Conservation (phyloP, 108 stramenopile species). For the Skeletonema potamos region DNA sequence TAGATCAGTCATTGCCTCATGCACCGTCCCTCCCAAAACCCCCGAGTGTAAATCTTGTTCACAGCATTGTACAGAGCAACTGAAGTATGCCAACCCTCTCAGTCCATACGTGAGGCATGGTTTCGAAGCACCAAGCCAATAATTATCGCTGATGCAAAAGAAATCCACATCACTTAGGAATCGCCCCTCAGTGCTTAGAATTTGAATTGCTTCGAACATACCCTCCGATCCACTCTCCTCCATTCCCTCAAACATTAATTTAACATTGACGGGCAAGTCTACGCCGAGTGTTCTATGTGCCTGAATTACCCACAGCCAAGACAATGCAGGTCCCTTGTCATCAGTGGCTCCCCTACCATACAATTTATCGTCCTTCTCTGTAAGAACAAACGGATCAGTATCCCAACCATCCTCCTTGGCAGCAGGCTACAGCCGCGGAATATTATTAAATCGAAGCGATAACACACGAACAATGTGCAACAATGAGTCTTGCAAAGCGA, state of each 20-base stretch:
- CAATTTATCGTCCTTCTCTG: conserved; percentile 73
- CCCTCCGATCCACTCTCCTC: conserved; percentile 83
- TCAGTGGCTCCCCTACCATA: conserved; percentile 79
- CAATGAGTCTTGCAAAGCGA: too few relatives aligned
- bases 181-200: conserved; percentile 58
- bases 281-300: conserved; percentile 65
- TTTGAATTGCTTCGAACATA: conserved; percentile 66
- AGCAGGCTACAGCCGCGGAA: conserved; percentile 50
- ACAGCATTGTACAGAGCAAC: conserved; percentile 61
- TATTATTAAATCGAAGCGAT: not conserved
- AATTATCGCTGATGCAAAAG: conserved; percentile 77
- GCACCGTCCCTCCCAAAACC: conserved; percentile 75
- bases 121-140: conserved; percentile 77
- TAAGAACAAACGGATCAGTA: conserved; percentile 77
- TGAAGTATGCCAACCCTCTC: conserved; percentile 78
- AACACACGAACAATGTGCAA: not conserved
- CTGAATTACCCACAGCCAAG: conserved; percentile 82
- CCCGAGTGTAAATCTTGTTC: conserved; percentile 85
- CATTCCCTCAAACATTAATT: conserved; percentile 84
- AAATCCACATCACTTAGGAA: conserved; percentile 78
- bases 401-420: conserved; percentile 78
- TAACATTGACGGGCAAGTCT: conserved; percentile 72
- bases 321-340: conserved; percentile 85
- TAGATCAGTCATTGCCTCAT: conserved; percentile 84
- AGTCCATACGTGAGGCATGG: conserved; percentile 87